Conservation (phyloP, 192 early-diverging fungal species). For the Coemansia sp. region DNA sequence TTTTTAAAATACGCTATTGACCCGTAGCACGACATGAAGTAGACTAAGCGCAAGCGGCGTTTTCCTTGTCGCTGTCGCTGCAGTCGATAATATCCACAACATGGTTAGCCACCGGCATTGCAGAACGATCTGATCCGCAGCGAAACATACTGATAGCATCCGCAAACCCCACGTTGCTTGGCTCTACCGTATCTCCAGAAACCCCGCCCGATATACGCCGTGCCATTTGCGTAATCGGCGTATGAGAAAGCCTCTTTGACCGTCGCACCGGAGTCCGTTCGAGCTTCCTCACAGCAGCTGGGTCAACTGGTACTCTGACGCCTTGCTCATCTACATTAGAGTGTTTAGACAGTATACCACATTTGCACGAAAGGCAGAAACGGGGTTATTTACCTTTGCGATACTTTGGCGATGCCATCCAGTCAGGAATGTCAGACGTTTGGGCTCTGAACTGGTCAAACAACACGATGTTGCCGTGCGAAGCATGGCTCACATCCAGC, state of each 20-base stretch:
- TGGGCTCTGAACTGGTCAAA: slow-evolving; percentile 15
- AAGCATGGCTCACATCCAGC: too few species aligned
- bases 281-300: not conserved
- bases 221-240: slow-evolving; percentile 15
- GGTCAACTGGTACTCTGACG: not conserved
- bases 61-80: slow-evolving; percentile 46
- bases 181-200: not conserved
- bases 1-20: not conserved
- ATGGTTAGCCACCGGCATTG: not conserved
- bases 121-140: not conserved
- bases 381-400: slow-evolving; percentile 17
- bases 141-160: slow-evolving; percentile 1
- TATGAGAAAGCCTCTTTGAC: not conserved
- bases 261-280: too few species aligned
- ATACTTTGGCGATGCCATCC: slow-evolving; percentile 5
- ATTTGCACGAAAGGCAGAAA: not conserved
- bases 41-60: slow-evolving; percentile 8
- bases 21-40: too few species aligned
- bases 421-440: not conserved
- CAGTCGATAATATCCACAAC: slow-evolving; percentile 43
- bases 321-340: not conserved
- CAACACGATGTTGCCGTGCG: slow-evolving; percentile 2
- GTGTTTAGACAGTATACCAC: not conserved
- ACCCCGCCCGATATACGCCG: slow-evolving; percentile 7
- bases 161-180: not conserved